Conservation (phyloP, 1,284 basidiomycete species). For the Meira miltonrushii region DNA sequence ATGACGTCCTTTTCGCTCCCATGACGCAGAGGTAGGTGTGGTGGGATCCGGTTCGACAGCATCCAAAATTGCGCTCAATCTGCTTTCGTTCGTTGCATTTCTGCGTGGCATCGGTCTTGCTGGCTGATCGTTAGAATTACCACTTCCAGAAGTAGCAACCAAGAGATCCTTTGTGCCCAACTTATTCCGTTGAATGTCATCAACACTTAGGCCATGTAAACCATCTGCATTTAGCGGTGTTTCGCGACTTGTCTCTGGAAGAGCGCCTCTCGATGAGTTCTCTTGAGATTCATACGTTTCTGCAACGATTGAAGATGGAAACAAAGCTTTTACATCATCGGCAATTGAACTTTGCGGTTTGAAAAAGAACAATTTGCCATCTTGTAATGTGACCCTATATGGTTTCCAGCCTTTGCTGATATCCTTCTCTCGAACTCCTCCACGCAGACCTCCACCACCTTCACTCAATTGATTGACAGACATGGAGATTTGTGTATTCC, state of each 20-base stretch:
- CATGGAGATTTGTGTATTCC: slow-evolving; percentile 42
- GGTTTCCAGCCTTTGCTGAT: slow-evolving; percentile 50
- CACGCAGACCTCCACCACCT: slow-evolving; percentile 18
- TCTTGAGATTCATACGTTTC: not conserved
- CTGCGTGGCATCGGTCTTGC: slow-evolving; percentile 4
- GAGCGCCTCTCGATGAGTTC: no score
- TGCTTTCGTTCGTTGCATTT: slow-evolving; percentile 15
- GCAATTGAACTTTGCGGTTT: slow-evolving; percentile 41
- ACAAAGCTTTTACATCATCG: slow-evolving; percentile 44
- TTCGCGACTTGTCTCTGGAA: slow-evolving; percentile 2
- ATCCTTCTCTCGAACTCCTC: slow-evolving; percentile 39
- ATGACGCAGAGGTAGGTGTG: slow-evolving; percentile 8
- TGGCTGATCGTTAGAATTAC: not conserved
- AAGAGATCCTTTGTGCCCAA: slow-evolving; percentile 39
- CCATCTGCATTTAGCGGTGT: not conserved
- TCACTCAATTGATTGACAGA: slow-evolving; percentile 27
- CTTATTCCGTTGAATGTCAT: slow-evolving; percentile 25
- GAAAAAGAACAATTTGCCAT: slow-evolving; percentile 44
- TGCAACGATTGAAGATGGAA: slow-evolving; percentile 26
- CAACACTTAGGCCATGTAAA: slow-evolving; percentile 21
- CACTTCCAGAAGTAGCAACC: slow-evolving; percentile 22
- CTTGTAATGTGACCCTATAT: slow-evolving; percentile 42
- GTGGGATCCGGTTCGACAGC: slow-evolving; percentile 1
- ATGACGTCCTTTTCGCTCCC: slow-evolving; percentile 32
- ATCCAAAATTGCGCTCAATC: not conserved